Percentiles rank a stretch among this genome's conserved stretches.
Evolutionary conservation across 352 stramenopile species (phyloP).

Genomic region (Phytophthora litchii): DNA sequence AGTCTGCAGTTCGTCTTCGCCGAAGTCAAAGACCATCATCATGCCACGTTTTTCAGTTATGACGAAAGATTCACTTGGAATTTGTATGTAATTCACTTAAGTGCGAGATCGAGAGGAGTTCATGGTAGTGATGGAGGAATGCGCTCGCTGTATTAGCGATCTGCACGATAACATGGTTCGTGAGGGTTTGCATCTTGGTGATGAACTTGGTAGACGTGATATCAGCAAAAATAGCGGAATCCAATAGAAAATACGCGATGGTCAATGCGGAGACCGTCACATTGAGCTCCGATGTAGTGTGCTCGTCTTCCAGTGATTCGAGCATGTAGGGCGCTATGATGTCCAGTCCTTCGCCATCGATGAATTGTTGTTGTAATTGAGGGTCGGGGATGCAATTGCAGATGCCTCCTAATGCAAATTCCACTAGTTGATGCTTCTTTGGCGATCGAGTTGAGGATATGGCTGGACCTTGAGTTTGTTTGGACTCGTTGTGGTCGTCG

Average conservation of each 20-base stretch:
- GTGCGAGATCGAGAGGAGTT: conserved; percentile 44
- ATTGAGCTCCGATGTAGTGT: conserved; percentile 42
- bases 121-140: conserved; percentile 48
- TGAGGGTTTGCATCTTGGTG: conserved; percentile 37
- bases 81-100: conserved; percentile 28
- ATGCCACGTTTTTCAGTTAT: conserved; percentile 7
- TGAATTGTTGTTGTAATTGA: conserved; percentile 59
- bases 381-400: conserved; percentile 79
- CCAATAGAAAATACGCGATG: conserved; percentile 70
- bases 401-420: conserved; percentile 79
- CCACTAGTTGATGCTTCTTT: conserved; percentile 46
- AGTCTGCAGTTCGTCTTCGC: conserved; percentile 40
- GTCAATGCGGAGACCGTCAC: conserved; percentile 57
- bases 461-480: conserved; percentile 8
- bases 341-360: conserved; percentile 51
- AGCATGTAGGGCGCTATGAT: conserved; percentile 53
- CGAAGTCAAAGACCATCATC: conserved; percentile 25
- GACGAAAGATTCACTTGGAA: conserved; percentile 17
- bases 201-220: conserved; percentile 48
- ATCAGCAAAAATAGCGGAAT: conserved; percentile 52
- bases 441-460: conserved; percentile 1
- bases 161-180: conserved; percentile 41
- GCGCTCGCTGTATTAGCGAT: conserved; percentile 58
- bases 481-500: conserved; percentile 4
- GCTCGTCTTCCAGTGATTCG: conserved; percentile 16